Conservation (phyloP, 306 rosid species). For the Prunus persica region Prunus_persica_NCBIv2 NC_034012.1:235501-236000, state of each 20-base stretch:
- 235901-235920: background rate
- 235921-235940: background rate
- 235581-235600: background rate
- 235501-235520: too few relatives aligned
- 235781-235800: background rate
- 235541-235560: too few relatives aligned
- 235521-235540: too few relatives aligned
- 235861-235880: background rate
- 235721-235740: background rate
- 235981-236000: conserved; percentile 35
- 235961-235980: background rate
- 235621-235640: background rate
- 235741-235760: background rate
- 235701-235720: background rate
- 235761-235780: background rate
- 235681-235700: background rate
- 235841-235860: background rate
- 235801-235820: background rate
- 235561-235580: too few relatives aligned
- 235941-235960: background rate
- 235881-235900: background rate
- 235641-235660: background rate
- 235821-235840: background rate
- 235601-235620: background rate
- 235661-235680: background rate